Evolutionary conservation across 768 basidiomycete genomes (phyloP).

Genomic region (Mycena rebaudengoi): DNA sequence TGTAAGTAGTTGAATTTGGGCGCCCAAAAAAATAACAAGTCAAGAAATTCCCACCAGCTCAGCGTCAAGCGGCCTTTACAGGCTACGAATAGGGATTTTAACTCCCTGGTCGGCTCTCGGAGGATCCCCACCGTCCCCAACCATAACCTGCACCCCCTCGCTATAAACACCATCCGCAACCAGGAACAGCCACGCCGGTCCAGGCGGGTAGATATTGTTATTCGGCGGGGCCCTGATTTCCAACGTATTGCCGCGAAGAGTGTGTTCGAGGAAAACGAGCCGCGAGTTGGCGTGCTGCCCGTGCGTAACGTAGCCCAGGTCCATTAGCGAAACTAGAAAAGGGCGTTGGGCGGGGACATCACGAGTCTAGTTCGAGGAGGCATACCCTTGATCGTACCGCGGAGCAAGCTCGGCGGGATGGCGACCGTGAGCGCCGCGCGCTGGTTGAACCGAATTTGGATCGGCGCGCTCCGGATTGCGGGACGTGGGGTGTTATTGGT

Average conservation of each 20-base stretch:
- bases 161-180: constrained; percentile 3
- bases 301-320: constrained; percentile 43
- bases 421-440: constrained; percentile 41
- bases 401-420: constrained; percentile 31
- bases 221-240: constrained; percentile 46
- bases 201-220: constrained; percentile 40
- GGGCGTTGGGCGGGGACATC: neutral
- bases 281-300: constrained; percentile 44
- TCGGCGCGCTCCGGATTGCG: constrained; percentile 30
- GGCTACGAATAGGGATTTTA: too few species aligned
- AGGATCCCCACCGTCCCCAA: constrained; percentile 7
- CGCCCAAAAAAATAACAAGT: too few species aligned
- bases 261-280: constrained; percentile 42
- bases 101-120: neutral
- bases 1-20: too few species aligned
- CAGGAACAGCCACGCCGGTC: constrained; percentile 29
- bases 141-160: constrained; percentile 7
- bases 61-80: too few species aligned
- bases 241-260: constrained; percentile 36
- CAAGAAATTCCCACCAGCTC: too few species aligned
- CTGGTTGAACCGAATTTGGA: constrained; percentile 38
- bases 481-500: constrained; percentile 22
- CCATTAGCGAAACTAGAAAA: constrained; percentile 39
- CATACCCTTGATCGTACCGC: constrained; percentile 22
- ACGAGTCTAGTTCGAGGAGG: neutral